These are phyloP conservation scores for Dimargaris verticillata DNA, from an alignment of 192 early-diverging fungal species.

Conservation along the genomic window DNA sequence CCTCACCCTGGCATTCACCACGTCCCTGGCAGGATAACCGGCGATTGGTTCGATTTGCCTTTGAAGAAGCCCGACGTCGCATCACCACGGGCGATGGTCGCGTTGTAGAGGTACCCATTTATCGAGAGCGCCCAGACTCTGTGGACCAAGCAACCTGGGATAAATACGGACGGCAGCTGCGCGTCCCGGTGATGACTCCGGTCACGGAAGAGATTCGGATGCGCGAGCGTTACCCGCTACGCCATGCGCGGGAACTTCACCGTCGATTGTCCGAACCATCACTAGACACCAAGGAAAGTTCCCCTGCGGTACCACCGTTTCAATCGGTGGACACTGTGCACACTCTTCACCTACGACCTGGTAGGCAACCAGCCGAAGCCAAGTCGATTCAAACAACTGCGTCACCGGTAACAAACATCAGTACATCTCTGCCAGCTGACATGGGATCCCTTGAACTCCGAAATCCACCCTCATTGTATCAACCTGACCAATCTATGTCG, in stretches of 20 bases:
- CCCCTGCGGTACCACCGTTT: no score
- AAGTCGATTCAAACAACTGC: no score
- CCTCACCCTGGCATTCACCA: no score
- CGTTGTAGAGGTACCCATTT: background rate
- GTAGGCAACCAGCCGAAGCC: no score
- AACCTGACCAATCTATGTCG: no score
- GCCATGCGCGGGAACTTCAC: constrained; percentile 9
- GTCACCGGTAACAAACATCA: no score
- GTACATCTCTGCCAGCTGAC: no score
- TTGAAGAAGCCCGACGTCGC: constrained; percentile 11
- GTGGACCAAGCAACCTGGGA: background rate
- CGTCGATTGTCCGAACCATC: constrained; percentile 3
- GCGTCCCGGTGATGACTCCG: constrained; percentile 7
- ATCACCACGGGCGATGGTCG: constrained; percentile 1
- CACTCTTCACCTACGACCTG: no score
- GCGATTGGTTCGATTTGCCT: constrained; percentile 6
- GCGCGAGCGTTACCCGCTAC: constrained; percentile 5
- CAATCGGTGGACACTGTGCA: no score
- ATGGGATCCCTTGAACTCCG: no score
- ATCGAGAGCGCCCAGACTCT: background rate
- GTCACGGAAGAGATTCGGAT: constrained; percentile 3
- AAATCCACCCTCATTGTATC: no score
- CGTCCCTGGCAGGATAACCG: constrained; percentile 1
- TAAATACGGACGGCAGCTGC: background rate
- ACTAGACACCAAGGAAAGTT: background rate